phyloP scores from a whole-genome alignment of 2,329 filamentous ascomycete genomes.

The Teratosphaeria destructans region DNA sequence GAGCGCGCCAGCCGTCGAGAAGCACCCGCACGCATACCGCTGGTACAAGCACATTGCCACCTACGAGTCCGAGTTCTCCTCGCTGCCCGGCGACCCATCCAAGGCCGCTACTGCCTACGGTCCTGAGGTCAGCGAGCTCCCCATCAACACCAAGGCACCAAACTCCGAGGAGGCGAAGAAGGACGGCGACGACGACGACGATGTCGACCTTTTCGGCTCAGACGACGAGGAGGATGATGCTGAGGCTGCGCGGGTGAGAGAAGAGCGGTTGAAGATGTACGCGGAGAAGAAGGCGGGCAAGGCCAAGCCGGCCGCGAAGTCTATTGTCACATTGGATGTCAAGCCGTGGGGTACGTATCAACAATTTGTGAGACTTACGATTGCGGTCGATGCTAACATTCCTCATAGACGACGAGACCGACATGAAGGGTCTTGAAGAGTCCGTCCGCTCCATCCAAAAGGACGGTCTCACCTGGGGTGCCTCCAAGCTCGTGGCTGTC shows the following conservation, averaged over 20 bases:
- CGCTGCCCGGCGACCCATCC: constrained; percentile 80
- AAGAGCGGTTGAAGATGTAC: constrained; percentile 88
- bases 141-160: constrained; percentile 80
- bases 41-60: constrained; percentile 99
- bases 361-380: background rate
- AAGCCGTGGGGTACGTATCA: constrained; percentile 87
- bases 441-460: constrained; percentile 74
- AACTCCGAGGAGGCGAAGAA: constrained; percentile 44
- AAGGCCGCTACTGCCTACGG: constrained; percentile 86
- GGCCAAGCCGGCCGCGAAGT: constrained; percentile 88
- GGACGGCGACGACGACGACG: constrained; percentile 56
- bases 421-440: constrained; percentile 72
- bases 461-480: constrained; percentile 95
- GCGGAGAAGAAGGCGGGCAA: constrained; percentile 94
- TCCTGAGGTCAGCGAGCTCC: constrained; percentile 66
- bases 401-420: constrained; percentile 57
- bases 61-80: constrained; percentile 85
- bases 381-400: constrained; percentile 12
- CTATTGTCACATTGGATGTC: constrained; percentile 86
- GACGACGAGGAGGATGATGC: constrained; percentile 91
- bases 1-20: constrained; percentile 62
- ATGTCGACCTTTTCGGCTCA: constrained; percentile 86
- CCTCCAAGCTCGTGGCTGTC: constrained; percentile 75
- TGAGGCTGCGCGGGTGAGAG: constrained; percentile 72
- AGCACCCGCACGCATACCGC: constrained; percentile 87